Percentiles rank a stretch among this genome's conserved stretches.
Evolutionary conservation across 495 filamentous ascomycete species (phyloP).

Genomic region (Penicillium diatomitis): DNA sequence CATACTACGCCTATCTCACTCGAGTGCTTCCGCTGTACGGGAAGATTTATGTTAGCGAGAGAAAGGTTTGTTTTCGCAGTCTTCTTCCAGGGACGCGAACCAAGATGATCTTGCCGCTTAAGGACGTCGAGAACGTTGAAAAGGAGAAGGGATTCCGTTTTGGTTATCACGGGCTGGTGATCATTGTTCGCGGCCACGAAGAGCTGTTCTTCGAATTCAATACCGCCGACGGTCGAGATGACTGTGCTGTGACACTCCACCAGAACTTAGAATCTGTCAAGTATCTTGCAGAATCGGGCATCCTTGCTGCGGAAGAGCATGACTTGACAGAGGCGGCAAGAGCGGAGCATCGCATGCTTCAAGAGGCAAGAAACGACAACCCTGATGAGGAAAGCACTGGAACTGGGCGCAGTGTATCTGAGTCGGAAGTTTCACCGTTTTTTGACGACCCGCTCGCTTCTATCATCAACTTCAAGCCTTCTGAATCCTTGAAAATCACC

Average conservation of each 20-base stretch:
- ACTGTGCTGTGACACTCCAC: conserved; percentile 75
- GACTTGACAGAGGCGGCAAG: conserved; percentile 68
- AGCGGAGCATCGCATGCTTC: conserved; percentile 71
- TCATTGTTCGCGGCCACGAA: conserved; percentile 88
- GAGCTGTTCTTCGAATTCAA: conserved; percentile 96
- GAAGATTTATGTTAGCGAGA: conserved; percentile 89
- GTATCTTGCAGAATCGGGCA: conserved; percentile 61
- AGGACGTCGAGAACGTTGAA: conserved; percentile 86
- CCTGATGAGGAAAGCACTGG: conserved; percentile 49
- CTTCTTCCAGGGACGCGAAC: conserved; percentile 83
- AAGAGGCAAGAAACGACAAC: conserved; percentile 63
- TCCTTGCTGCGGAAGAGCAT: conserved; percentile 59
- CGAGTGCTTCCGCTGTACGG: conserved; percentile 89
- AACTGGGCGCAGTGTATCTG: conserved; percentile 26
- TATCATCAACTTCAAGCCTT: conserved; percentile 89
- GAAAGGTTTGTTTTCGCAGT: conserved; percentile 91
- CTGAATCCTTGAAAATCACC: conserved; percentile 72
- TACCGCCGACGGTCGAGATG: conserved; percentile 66
- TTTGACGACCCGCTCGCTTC: conserved; percentile 92
- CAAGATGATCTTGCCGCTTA: conserved; percentile 84
- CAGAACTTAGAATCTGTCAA: conserved; percentile 64
- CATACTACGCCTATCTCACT: conserved; percentile 81
- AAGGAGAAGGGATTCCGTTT: conserved; percentile 94
- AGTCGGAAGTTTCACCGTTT: conserved; percentile 50
- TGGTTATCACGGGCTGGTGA: conserved; percentile 82